These are phyloP conservation scores for Xanthoparmelia taractica DNA, from an alignment of 495 filamentous ascomycete species.

Conservation along the genomic window DNA sequence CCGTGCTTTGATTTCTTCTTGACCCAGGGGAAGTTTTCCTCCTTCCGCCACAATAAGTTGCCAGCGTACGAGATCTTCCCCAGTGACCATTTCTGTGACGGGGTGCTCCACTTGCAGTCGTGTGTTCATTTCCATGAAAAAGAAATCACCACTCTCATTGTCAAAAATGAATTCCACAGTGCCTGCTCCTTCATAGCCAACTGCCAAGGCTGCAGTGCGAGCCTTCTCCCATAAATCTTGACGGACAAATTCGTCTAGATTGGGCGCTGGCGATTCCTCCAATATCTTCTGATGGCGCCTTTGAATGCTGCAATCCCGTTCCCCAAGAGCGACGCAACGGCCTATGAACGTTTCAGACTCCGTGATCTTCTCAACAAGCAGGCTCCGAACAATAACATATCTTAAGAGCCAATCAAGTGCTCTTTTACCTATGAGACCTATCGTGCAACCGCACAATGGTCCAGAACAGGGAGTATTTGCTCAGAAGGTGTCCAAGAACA, in stretches of 20 bases:
- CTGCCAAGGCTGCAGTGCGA: slow-evolving; percentile 76
- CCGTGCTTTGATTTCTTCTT: slow-evolving; percentile 67
- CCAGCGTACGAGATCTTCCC: slow-evolving; percentile 92
- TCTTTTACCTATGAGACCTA: neutral
- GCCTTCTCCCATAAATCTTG: slow-evolving; percentile 94
- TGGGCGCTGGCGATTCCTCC: slow-evolving; percentile 90
- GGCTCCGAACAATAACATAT: neutral
- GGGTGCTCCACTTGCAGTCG: slow-evolving; percentile 95
- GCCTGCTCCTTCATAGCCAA: slow-evolving; percentile 91
- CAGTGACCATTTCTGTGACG: slow-evolving; percentile 94
- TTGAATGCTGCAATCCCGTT: slow-evolving; percentile 83
- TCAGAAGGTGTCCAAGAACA: neutral
- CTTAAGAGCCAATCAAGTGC: neutral
- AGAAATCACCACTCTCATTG: slow-evolving; percentile 87
- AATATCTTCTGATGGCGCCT: slow-evolving; percentile 93
- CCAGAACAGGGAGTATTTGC: neutral
- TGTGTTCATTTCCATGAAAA: slow-evolving; percentile 99
- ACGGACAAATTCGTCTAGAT: slow-evolving; percentile 68
- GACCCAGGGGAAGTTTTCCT: slow-evolving; percentile 73
- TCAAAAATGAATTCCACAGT: slow-evolving; percentile 99
- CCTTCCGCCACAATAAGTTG: slow-evolving; percentile 90
- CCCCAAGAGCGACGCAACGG: slow-evolving; percentile 70
- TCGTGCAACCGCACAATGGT: neutral
- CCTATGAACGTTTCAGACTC: neutral
- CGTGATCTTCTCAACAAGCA: neutral